Evolutionary conservation across 2,329 filamentous ascomycete species (phyloP).

Genomic region (Ceratocystis albifundus): DNA sequence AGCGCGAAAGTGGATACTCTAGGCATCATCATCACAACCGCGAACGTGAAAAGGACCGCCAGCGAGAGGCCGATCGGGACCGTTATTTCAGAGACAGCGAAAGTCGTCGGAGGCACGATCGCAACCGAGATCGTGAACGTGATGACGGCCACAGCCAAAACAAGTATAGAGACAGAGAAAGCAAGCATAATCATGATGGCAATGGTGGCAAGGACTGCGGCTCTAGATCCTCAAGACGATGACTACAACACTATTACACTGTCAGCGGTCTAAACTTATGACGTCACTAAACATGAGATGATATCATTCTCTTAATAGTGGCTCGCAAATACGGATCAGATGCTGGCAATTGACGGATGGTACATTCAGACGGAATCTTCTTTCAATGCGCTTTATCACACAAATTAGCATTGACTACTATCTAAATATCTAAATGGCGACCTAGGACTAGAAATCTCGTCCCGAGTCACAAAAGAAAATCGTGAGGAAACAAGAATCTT

Average conservation of each 20-base stretch:
- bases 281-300: background rate
- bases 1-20: slow-evolving; percentile 28
- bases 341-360: background rate
- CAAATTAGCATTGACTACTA: slow-evolving; percentile 3
- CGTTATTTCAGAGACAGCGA: slow-evolving; percentile 30
- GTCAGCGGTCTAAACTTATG: background rate
- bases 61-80: slow-evolving; percentile 20
- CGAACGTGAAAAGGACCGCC: slow-evolving; percentile 13
- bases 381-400: background rate
- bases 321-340: background rate
- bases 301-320: background rate
- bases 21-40: slow-evolving; percentile 19
- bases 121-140: slow-evolving; percentile 32
- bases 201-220: slow-evolving; percentile 24
- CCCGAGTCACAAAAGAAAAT: too few relatives aligned
- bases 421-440: slow-evolving; percentile 11
- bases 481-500: too few relatives aligned
- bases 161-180: slow-evolving; percentile 31
- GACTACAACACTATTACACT: background rate
- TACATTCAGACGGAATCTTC: background rate
- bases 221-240: slow-evolving; percentile 16
- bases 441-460: background rate
- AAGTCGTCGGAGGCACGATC: slow-evolving; percentile 34
- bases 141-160: slow-evolving; percentile 27
- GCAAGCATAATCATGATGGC: slow-evolving; percentile 28